Evolutionary conservation across 164 flowering plant genomes (phyloP).

Genomic region (Aristolochia californica): DNA sequence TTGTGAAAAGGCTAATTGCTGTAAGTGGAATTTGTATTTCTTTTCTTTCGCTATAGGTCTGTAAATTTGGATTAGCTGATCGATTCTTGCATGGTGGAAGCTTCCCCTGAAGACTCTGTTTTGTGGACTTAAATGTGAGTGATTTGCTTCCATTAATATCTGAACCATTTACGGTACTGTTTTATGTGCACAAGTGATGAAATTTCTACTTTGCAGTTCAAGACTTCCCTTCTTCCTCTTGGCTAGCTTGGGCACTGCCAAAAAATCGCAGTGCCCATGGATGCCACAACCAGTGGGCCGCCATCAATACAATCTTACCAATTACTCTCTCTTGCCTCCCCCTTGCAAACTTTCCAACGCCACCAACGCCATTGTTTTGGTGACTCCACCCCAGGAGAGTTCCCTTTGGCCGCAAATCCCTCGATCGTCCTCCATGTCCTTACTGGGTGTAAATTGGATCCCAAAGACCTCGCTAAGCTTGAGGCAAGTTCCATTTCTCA

Average conservation of each 20-base stretch:
- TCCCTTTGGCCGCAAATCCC: constrained; percentile 85
- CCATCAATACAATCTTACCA: constrained; percentile 59
- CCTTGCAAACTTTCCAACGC: constrained; percentile 43
- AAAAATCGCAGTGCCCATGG: constrained; percentile 85
- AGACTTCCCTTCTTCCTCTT: constrained; percentile 9
- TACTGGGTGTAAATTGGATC: constrained; percentile 71
- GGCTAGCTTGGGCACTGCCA: constrained; percentile 59
- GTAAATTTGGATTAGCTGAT: constrained; percentile 27
- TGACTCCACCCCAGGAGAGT: constrained; percentile 71
- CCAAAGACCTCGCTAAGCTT: constrained; percentile 85
- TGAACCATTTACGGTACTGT: background rate
- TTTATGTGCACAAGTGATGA: constrained; percentile 4
- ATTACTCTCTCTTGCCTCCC: constrained; percentile 37
- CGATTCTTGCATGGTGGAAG: too few species aligned
- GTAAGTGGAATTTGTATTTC: background rate
- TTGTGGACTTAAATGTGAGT: constrained; percentile 1
- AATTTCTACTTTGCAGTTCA: constrained; percentile 12
- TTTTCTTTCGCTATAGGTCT: background rate
- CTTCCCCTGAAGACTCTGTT: background rate
- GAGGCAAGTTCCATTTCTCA: constrained; percentile 62
- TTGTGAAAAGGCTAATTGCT: too few species aligned
- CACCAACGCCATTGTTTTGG: constrained; percentile 79
- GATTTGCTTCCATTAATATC: background rate
- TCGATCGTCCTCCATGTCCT: constrained; percentile 95
- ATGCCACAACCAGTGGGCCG: constrained; percentile 80